Conservation (phyloP, 495 filamentous ascomycete species). For the Penicillium crystallinum region DNA sequence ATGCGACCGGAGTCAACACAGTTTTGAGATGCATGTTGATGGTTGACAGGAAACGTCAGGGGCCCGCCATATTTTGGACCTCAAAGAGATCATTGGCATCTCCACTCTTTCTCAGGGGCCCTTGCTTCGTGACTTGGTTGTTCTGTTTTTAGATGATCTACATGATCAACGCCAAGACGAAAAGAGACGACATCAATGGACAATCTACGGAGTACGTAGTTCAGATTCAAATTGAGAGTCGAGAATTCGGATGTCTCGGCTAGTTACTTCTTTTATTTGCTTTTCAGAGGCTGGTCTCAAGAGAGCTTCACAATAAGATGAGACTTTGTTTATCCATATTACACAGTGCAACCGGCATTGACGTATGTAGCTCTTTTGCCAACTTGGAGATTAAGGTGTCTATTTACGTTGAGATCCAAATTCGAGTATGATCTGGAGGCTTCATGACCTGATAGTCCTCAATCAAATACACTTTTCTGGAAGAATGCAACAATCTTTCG, state of each 20-base stretch:
- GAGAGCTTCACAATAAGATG: background rate
- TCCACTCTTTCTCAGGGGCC: constrained; percentile 21
- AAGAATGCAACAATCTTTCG: constrained; percentile 80
- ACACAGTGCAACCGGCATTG: background rate
- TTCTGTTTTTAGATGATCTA: constrained; percentile 22
- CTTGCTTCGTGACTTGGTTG: constrained; percentile 14
- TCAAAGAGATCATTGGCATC: background rate
- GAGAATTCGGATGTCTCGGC: constrained; percentile 27
- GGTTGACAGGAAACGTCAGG: constrained; percentile 7
- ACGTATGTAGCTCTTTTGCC: background rate
- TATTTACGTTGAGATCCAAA: background rate
- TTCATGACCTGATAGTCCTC: background rate
- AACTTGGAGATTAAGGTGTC: background rate
- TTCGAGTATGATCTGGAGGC: background rate
- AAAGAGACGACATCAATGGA: background rate
- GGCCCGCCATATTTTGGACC: background rate
- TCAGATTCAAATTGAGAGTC: background rate
- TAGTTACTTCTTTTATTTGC: constrained; percentile 14
- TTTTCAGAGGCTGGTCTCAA: background rate
- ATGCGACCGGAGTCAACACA: constrained; percentile 11
- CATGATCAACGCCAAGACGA: constrained; percentile 21
- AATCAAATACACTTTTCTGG: constrained; percentile 69
- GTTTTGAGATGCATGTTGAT: constrained; percentile 15
- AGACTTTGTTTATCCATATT: background rate
- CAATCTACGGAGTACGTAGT: background rate